These are phyloP conservation scores for Linum tenue DNA, from an alignment of 345 rosid genomes.

Conservation along the genomic window DNA sequence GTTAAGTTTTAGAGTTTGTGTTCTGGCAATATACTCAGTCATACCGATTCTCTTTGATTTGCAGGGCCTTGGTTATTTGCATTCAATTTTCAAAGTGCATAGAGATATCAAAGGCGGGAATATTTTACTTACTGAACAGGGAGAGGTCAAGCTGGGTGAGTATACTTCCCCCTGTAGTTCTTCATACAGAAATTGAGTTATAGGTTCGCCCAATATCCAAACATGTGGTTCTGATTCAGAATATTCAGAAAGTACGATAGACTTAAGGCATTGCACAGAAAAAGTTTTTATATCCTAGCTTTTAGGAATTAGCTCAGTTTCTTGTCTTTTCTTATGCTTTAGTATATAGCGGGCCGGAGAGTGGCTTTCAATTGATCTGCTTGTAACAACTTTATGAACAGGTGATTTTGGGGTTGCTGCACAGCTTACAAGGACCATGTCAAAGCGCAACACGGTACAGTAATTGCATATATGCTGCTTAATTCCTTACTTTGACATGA, in stretches of 20 bases:
- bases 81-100: constrained; percentile 93
- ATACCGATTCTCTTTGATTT: neutral
- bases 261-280: neutral
- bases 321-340: neutral
- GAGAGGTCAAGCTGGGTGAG: constrained; percentile 99
- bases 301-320: neutral
- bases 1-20: neutral
- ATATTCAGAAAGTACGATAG: neutral
- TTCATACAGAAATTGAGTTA: too few species aligned
- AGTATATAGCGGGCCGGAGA: neutral
- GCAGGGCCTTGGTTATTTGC: constrained; percentile 96
- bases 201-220: too few species aligned
- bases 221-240: too few species aligned
- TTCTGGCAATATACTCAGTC: neutral
- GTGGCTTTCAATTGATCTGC: constrained; percentile 2
- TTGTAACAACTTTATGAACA: constrained; percentile 24
- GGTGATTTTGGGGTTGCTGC: constrained; percentile 99
- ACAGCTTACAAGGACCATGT: constrained; percentile 98
- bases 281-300: neutral
- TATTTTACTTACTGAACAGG: constrained; percentile 95
- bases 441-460: constrained; percentile 87
- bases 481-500: neutral
- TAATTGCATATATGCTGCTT: constrained; percentile 2
- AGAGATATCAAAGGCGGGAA: constrained; percentile 98
- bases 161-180: constrained; percentile 8